These are phyloP conservation scores for Populus trichocarpa DNA, from an alignment of 441 rosid species.

Conservation along the genomic window DNA sequence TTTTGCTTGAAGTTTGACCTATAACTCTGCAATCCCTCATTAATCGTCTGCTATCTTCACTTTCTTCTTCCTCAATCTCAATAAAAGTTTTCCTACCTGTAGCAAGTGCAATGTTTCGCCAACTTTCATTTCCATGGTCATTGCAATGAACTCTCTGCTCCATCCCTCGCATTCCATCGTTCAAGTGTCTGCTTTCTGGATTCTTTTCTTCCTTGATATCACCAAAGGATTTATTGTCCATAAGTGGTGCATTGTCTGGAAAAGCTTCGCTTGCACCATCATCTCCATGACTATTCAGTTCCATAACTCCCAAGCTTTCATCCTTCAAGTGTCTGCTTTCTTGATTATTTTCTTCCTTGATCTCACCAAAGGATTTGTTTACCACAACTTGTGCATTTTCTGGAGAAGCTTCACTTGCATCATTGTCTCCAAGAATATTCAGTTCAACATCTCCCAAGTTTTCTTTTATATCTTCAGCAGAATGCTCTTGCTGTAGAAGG, in stretches of 20 bases:
- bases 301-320: slow-evolving; percentile 4
- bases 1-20: slow-evolving; percentile 16
- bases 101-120: slow-evolving; percentile 10
- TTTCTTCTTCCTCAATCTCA: slow-evolving; percentile 68
- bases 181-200: slow-evolving; percentile 9
- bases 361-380: slow-evolving; percentile 42
- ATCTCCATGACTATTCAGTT: slow-evolving; percentile 20
- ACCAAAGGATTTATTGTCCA: slow-evolving; percentile 24
- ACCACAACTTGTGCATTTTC: slow-evolving; percentile 11
- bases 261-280: slow-evolving; percentile 20
- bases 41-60: slow-evolving; percentile 17
- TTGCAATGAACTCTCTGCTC: slow-evolving; percentile 18
- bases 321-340: not conserved
- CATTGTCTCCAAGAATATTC: slow-evolving; percentile 18
- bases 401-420: slow-evolving; percentile 16
- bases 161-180: slow-evolving; percentile 9
- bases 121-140: slow-evolving; percentile 18
- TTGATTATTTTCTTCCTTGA: slow-evolving; percentile 49
- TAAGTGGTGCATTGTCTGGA: slow-evolving; percentile 8
- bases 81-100: slow-evolving; percentile 26
- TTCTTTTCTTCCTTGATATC: slow-evolving; percentile 62
- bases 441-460: slow-evolving; percentile 11
- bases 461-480: slow-evolving; percentile 16
- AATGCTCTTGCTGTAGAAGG: slow-evolving; percentile 19
- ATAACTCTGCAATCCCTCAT: slow-evolving; percentile 20